Conservation (phyloP, 1,139 yeast species). For the Spathaspora sp. region DNA sequence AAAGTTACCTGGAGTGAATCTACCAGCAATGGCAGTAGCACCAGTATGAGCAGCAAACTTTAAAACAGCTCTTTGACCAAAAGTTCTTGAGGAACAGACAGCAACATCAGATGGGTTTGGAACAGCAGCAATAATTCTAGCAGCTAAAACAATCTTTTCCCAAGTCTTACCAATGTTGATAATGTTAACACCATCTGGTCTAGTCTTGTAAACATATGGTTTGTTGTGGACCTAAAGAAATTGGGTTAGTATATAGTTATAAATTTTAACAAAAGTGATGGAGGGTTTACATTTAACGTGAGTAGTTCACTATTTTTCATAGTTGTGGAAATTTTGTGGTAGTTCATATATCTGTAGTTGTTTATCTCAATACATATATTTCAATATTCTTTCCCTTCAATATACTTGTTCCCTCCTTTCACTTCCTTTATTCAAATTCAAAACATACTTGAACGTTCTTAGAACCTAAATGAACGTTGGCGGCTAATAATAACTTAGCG, state of each 20-base stretch:
- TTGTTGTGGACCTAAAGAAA: constrained; percentile 85
- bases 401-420: background rate
- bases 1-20: constrained; percentile 99
- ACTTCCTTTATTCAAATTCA: background rate
- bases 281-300: background rate
- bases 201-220: constrained; percentile 98
- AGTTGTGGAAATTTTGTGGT: background rate
- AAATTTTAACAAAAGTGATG: background rate
- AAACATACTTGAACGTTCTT: constrained; percentile 96
- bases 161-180: constrained; percentile 99
- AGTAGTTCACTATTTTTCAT: no score
- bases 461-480: constrained; percentile 99
- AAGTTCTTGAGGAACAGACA: constrained; percentile 98
- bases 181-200: constrained; percentile 99
- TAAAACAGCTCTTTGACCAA: constrained; percentile 99
- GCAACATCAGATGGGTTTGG: constrained; percentile 99
- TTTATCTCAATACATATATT: background rate
- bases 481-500: constrained; percentile 99
- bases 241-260: constrained; percentile 35
- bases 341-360: no score
- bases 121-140: constrained; percentile 98
- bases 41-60: constrained; percentile 99
- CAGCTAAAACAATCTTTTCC: constrained; percentile 99
- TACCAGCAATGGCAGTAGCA: constrained; percentile 99
- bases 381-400: background rate